Percentiles rank a stretch among this genome's conserved stretches.
phyloP scores from a whole-genome alignment of 2,329 filamentous ascomycete genomes.

The Ophiostoma pallidulum region DNA sequence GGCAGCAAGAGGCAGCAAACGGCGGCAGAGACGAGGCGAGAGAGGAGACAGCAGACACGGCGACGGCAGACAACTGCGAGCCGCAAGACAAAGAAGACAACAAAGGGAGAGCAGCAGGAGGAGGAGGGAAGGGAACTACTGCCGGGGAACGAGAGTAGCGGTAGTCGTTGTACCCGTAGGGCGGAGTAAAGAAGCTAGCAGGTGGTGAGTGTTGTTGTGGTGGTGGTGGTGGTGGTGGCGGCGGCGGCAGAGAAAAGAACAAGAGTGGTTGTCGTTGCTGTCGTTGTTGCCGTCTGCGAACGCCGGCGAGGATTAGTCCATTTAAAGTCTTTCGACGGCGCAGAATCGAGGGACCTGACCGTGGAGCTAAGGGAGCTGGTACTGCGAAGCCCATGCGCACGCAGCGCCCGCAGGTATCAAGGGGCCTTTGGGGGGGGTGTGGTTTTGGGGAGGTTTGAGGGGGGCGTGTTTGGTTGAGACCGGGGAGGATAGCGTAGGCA shows the following conservation, averaged over 20 bases:
- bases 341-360: conserved; percentile 12
- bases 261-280: background rate
- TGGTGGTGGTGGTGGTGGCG: too few species aligned
- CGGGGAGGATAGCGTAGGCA: too few species aligned
- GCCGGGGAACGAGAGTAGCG: background rate
- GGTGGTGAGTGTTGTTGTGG: too few species aligned
- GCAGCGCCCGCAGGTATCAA: too few species aligned
- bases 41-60: too few species aligned
- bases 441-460: too few species aligned
- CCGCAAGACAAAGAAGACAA: background rate
- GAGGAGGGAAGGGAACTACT: background rate
- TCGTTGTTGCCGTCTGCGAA: background rate
- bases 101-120: background rate
- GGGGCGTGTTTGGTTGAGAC: too few species aligned
- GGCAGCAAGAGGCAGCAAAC: too few species aligned
- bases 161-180: background rate
- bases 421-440: too few species aligned
- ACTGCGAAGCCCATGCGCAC: conserved; percentile 1
- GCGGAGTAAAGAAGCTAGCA: conserved; percentile 4
- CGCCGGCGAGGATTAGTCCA: conserved; percentile 14
- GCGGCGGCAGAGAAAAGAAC: conserved; percentile 2
- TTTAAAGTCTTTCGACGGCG: conserved; percentile 15
- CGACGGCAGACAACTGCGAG: too few species aligned
- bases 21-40: conserved; percentile 3
- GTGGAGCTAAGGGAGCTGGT: conserved; percentile 2